Base-by-base conservation (phyloP, 2,329 filamentous ascomycete species). In the Chaetomiaceae sp. region DNA sequence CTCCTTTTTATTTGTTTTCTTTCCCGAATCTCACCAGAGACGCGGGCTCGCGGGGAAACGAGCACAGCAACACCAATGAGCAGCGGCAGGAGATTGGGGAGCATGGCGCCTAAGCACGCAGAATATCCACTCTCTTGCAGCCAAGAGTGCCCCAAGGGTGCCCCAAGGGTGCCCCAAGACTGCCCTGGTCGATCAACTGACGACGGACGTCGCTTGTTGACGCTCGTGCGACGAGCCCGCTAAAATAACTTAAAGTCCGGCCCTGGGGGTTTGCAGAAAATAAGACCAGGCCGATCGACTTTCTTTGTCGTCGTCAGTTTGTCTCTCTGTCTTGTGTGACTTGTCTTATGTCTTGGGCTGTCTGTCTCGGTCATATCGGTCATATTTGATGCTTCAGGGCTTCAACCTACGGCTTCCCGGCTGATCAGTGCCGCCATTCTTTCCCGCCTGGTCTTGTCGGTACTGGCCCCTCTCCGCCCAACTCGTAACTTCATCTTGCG, bases 111-210 rank as follows among this genome's bases (percentile, higher is more conserved):
- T 20, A 17, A 39, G 23, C 33, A 34, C 35, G 17, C 13, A 49
- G 23, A 4, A n/a, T 54, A 44, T 38, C 54, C 51, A 52, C 49
- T 48, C 48, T 46, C 46, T 50, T 56, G 54, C 54, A 56, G 54
- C 34, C 17, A 16, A 20, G 14, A 44, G 20, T n/a, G n/a, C n/a
- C n/a, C n/a, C n/a, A n/a, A n/a, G n/a, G n/a, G n/a, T n/a, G n/a
- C n/a, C n/a, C n/a, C n/a, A n/a, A n/a, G n/a, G n/a, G n/a, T n/a
- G n/a, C 30, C 31, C 42, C 25, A 10, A 6, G 25, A 7, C 25
- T 6, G 6, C 25, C 16, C 30, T n/a, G 44, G 35, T 40, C 44
- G 33, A 41, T 19, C 2, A 14, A 6, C 30, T 34, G 5, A 13
- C 2, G 19, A 6, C 30, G 21, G 5, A 13, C 13, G 20, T 27